Evolutionary conservation across 352 stramenopile species (phyloP).

Genomic region (Globisporangium parvum): DNA sequence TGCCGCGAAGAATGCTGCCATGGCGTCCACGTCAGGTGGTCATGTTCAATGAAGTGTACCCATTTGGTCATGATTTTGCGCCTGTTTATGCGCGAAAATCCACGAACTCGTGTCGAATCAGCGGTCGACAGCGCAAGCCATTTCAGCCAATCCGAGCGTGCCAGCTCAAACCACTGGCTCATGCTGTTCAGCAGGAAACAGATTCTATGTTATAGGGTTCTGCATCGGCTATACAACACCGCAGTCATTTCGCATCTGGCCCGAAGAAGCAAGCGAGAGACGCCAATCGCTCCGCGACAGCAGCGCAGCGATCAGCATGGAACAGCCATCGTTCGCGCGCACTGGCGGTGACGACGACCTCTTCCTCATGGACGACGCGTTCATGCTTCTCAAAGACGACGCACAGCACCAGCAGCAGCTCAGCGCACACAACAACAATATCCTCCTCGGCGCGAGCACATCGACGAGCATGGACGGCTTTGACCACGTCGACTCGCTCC

Average conservation of each 20-base stretch:
- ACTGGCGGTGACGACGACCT: constrained; percentile 14
- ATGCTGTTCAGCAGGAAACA: neutral
- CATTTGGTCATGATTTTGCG: neutral
- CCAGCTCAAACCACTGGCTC: constrained; percentile 34
- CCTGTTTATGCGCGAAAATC: no score
- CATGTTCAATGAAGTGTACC: neutral
- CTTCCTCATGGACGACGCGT: constrained; percentile 38
- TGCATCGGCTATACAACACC: no score
- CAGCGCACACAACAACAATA: neutral
- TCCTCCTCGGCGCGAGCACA: constrained; percentile 11
- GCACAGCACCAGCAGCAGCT: constrained; percentile 6
- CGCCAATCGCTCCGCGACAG: no score
- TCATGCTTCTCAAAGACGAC: constrained; percentile 43
- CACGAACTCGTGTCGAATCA: no score
- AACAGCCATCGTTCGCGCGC: constrained; percentile 7
- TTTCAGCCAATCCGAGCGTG: constrained; percentile 46
- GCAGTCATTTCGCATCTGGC: no score
- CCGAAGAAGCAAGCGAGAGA: no score
- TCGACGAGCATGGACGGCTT: constrained; percentile 13
- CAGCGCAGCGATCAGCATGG: neutral
- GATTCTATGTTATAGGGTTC: no score
- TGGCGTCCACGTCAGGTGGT: neutral
- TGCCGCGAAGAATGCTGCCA: constrained; percentile 1
- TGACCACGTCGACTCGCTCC: constrained; percentile 36
- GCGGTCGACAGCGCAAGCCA: no score